phyloP scores from a whole-genome alignment of 805 yeast genomes.

The Hanseniaspora nectarophila region DNA sequence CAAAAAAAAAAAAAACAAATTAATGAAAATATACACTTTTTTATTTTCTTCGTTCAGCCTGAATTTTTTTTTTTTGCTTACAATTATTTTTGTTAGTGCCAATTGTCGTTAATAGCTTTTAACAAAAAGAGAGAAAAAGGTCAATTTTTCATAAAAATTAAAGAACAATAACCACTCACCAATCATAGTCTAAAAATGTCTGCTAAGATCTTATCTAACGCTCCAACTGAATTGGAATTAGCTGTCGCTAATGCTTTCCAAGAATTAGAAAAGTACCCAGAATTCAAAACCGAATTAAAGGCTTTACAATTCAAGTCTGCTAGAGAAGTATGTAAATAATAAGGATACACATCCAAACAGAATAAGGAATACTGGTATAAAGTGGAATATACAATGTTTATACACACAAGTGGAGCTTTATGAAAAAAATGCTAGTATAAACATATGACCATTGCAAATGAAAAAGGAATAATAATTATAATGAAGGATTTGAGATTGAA shows the following conservation, averaged over 20 bases:
- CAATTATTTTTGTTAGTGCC: no score
- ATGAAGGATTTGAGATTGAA: no score
- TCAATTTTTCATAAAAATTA: background rate
- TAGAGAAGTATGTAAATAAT: slow-evolving; percentile 53
- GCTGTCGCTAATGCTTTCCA: slow-evolving; percentile 97
- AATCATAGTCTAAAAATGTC: slow-evolving; percentile 51
- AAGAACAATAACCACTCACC: slow-evolving; percentile 15
- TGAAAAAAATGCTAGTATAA: background rate
- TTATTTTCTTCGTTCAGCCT: no score
- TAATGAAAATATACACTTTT: background rate
- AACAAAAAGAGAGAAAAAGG: background rate
- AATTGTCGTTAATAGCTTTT: no score
- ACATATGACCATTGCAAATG: background rate
- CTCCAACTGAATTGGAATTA: slow-evolving; percentile 97
- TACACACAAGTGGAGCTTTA: no score
- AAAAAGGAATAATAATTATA: no score
- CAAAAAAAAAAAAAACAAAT: background rate
- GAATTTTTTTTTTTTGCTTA: no score
- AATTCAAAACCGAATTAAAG: slow-evolving; percentile 95
- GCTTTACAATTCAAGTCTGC: slow-evolving; percentile 97
- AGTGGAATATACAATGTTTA: background rate
- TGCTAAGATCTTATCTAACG: slow-evolving; percentile 90
- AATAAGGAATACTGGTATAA: background rate
- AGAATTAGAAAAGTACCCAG: slow-evolving; percentile 93
- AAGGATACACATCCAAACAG: background rate